These are phyloP conservation scores for Salix viminalis DNA, from an alignment of 345 rosid genomes.

Conservation along the genomic window DNA sequence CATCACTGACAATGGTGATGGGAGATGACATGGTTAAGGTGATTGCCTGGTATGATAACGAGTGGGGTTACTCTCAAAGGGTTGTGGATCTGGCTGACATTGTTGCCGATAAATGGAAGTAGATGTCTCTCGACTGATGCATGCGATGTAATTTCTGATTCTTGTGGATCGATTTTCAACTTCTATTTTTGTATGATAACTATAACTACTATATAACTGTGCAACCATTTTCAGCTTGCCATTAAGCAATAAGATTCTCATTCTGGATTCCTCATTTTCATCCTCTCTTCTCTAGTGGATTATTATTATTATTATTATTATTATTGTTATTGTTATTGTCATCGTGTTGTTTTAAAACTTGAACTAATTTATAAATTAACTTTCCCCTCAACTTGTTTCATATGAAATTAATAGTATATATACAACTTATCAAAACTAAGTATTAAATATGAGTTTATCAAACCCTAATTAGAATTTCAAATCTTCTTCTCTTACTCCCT, in stretches of 20 bases:
- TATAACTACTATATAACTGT: constrained; percentile 14
- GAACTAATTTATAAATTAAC: no score
- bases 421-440: no score
- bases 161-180: constrained; percentile 21
- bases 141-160: constrained; percentile 16
- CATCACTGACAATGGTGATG: constrained; percentile 94
- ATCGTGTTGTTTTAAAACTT: no score
- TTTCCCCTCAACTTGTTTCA: no score
- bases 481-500: no score
- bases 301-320: no score
- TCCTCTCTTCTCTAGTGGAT: no score
- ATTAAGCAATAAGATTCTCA: constrained; percentile 17
- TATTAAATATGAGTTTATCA: no score
- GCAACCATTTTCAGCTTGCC: constrained; percentile 7
- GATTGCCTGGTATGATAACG: constrained; percentile 96
- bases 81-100: constrained; percentile 94
- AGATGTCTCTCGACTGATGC: constrained; percentile 9
- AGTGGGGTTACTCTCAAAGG: constrained; percentile 99
- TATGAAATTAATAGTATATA: no score
- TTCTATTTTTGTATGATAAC: constrained; percentile 18
- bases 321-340: no score
- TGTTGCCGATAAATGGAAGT: constrained; percentile 85
- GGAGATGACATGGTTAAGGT: constrained; percentile 99
- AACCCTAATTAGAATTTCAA: no score
- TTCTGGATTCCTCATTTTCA: not conserved